phyloP scores from a whole-genome alignment of 2,329 filamentous ascomycete genomes.

The Ceratocystis ficicola region DNA sequence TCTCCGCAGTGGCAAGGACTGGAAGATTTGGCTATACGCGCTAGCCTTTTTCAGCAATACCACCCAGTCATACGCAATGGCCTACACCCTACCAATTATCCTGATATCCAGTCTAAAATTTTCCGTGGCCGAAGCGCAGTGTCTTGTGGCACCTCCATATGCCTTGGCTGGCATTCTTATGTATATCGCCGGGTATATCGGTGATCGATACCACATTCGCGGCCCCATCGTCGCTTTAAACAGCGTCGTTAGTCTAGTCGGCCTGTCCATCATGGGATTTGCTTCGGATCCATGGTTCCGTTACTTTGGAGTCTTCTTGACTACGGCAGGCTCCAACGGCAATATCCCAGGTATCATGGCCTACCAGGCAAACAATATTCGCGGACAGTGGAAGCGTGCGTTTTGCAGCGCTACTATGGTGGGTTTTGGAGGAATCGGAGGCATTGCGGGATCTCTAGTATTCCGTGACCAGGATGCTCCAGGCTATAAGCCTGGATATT shows the following conservation, averaged over 20 bases:
- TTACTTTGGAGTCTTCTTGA: constrained; percentile 64
- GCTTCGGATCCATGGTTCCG: constrained; percentile 41
- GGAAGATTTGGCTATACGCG: constrained; percentile 51
- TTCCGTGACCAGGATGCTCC: constrained; percentile 50
- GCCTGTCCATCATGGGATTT: constrained; percentile 56
- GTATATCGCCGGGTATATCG: constrained; percentile 46
- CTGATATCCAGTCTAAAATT: constrained; percentile 53
- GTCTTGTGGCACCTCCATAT: constrained; percentile 59
- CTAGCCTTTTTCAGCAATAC: constrained; percentile 54
- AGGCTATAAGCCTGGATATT: constrained; percentile 43
- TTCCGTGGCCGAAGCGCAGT: constrained; percentile 50
- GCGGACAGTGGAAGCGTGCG: constrained; percentile 79
- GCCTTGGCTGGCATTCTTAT: constrained; percentile 52
- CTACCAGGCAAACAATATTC: constrained; percentile 79
- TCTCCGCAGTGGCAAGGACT: constrained; percentile 37
- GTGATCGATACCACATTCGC: constrained; percentile 54
- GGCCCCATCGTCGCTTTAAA: constrained; percentile 56
- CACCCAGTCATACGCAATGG: constrained; percentile 61
- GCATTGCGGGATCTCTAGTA: constrained; percentile 62
- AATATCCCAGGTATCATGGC: constrained; percentile 65
- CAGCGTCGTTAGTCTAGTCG: constrained; percentile 53
- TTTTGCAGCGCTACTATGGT: constrained; percentile 66
- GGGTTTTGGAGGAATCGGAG: constrained; percentile 64
- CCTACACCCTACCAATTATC: constrained; percentile 70
- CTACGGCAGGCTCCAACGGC: constrained; percentile 63